A percentile compares a stretch with the other conserved stretches of the same genome.
These are phyloP conservation scores for Scleromitrula shiraiana DNA, from an alignment of 2,329 filamentous ascomycete species.

Conservation along the genomic window DNA sequence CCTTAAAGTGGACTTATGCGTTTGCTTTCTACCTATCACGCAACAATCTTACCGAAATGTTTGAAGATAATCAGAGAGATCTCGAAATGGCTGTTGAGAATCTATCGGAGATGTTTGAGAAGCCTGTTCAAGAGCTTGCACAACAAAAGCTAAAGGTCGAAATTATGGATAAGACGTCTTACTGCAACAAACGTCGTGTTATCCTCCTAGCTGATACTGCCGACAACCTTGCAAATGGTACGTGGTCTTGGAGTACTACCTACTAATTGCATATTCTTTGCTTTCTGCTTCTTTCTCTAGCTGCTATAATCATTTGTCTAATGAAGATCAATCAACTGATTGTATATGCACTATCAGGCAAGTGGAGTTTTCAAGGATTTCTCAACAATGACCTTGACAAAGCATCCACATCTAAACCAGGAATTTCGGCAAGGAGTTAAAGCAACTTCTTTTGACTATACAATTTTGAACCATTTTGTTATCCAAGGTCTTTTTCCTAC, in stretches of 20 bases:
- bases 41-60: constrained; percentile 94
- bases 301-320: too few relatives aligned
- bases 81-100: constrained; percentile 95
- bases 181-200: constrained; percentile 86
- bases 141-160: constrained; percentile 90
- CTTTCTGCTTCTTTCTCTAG: not conserved
- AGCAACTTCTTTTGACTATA: too few relatives aligned
- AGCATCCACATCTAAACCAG: too few relatives aligned
- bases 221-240: constrained; percentile 82
- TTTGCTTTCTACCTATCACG: constrained; percentile 96
- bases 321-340: too few relatives aligned
- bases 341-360: too few relatives aligned
- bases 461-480: too few relatives aligned
- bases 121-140: constrained; percentile 78
- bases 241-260: constrained; percentile 31
- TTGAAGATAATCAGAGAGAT: constrained; percentile 98
- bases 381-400: too few relatives aligned
- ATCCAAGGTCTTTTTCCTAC: too few relatives aligned
- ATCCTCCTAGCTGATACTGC: constrained; percentile 90
- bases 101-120: constrained; percentile 98
- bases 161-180: constrained; percentile 97
- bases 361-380: too few relatives aligned
- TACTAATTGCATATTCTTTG: constrained; percentile 1
- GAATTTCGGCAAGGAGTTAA: too few relatives aligned
- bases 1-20: constrained; percentile 97